Evolutionary conservation across 2,329 filamentous ascomycete genomes (phyloP).

Genomic region (Trichoderma sp.): DNA sequence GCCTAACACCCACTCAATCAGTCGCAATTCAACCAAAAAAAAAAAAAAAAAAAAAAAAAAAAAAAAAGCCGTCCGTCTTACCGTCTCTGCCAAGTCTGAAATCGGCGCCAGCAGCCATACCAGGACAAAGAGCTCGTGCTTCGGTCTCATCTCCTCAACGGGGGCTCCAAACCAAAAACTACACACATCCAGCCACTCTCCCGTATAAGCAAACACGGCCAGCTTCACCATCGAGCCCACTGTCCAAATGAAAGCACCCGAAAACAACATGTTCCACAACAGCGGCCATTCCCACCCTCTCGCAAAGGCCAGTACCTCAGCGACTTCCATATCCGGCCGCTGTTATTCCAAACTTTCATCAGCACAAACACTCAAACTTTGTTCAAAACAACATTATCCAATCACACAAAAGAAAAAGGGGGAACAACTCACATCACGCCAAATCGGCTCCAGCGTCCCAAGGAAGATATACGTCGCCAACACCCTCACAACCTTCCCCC

Average conservation of each 20-base stretch:
- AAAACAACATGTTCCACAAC: not conserved
- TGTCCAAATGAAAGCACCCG: not conserved
- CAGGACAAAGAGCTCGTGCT: slow-evolving; percentile 21
- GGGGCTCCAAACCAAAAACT: slow-evolving; percentile 24
- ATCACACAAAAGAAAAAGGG: not conserved
- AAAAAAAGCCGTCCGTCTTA: not conserved
- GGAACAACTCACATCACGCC: slow-evolving; percentile 22
- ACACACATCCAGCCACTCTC: slow-evolving; percentile 21
- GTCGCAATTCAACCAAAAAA: no score
- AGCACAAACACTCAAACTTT: not conserved
- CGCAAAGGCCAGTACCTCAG: no score
- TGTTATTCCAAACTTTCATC: not conserved
- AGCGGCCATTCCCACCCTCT: no score
- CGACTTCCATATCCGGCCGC: not conserved
- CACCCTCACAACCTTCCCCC: slow-evolving; percentile 15
- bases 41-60: not conserved
- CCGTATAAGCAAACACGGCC: not conserved
- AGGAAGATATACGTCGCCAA: slow-evolving; percentile 24
- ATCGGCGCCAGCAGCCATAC: slow-evolving; percentile 26
- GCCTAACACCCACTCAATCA: no score
- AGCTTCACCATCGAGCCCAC: not conserved
- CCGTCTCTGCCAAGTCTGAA: slow-evolving; percentile 27
- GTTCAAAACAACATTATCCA: not conserved
- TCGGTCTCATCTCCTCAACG: slow-evolving; percentile 11
- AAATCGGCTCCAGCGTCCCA: slow-evolving; percentile 26